Evolutionary conservation across 306 rosid genomes (phyloP), one percentile per base, ranked within the genome.

Genomic region (Mucuna pruriens): DNA sequence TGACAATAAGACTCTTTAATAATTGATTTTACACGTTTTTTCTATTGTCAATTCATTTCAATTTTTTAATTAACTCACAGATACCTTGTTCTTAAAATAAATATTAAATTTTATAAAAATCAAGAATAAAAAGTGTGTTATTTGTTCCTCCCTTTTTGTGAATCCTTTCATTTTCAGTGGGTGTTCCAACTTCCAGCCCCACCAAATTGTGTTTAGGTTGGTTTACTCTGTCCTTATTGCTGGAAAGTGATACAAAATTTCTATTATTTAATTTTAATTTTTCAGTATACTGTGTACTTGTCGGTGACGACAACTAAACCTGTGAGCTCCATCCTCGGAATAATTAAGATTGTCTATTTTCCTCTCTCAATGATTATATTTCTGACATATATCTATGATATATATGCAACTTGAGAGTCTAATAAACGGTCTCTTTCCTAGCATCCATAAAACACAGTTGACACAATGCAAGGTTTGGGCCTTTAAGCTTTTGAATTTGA

Each of bases 291-390:
- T 78, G 89, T 83, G 79, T 89, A 73, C 91, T 90, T 49, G 58
- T 90, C 74, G 92, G 91, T 19, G 93, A 86, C 54, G 95, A 92
- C 91, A 80, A 80, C 87, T 89, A 85, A 75, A 88, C 87, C 90
- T 92, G 83, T 17, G 90, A 90, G 86, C 93, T 92, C 72, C 91
- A 90, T 78, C 97, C 97, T 75, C 91, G 89, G 75, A 34, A 44
- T 34, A n/a, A 64, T 34, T 64, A 66, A 71, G 54, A 64, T 60
- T 65, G 49, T 39, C 33, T 17, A 66, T 19, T 66, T 66, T 12
- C 57, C 23, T n/a, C n/a, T 38, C 23, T 64, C 71, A 38, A 36
- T 36, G 49, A 65, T 65, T 65, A 65, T 36, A 38, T 65, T 65
- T 7, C 48, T 34, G 29, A 64, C 16, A 11, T 26, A 36, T 31